A percentile compares a stretch with the other conserved stretches of the same genome.
These are phyloP conservation scores for Saccharum officinarum DNA, from an alignment of 176 grass and related monocot species.

Conservation along the genomic window DNA sequence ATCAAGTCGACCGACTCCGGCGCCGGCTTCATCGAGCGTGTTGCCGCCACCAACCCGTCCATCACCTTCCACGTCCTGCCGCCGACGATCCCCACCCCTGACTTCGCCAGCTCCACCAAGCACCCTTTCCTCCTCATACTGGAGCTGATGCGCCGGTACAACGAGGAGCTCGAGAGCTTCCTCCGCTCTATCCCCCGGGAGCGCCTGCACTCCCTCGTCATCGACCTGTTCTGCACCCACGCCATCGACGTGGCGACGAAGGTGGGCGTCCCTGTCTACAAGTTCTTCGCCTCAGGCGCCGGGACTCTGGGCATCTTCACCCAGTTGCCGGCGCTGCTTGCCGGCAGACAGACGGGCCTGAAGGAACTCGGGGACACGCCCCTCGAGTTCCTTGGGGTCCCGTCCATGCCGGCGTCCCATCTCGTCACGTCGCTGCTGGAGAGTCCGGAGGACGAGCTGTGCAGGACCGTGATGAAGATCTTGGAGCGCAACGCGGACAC, in stretches of 20 bases:
- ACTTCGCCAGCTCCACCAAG: neutral
- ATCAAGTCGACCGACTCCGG: too few species aligned
- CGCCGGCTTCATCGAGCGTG: too few species aligned
- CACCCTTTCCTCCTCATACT: constrained; percentile 11
- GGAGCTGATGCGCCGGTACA: neutral
- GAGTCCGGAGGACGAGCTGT: constrained; percentile 13
- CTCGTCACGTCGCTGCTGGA: neutral
- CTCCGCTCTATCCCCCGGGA: neutral
- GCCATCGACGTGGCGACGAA: constrained; percentile 16
- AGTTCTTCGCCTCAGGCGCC: neutral
- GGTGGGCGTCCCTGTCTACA: constrained; percentile 4
- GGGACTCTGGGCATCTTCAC: neutral
- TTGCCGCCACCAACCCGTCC: too few species aligned
- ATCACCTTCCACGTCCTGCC: too few species aligned
- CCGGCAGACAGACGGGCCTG: neutral
- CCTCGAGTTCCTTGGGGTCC: neutral
- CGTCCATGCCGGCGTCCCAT: constrained; percentile 18
- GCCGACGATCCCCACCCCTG: too few species aligned
- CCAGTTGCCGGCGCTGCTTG: neutral
- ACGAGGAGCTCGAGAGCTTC: constrained; percentile 30
- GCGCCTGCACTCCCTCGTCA: constrained; percentile 25
- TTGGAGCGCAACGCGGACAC: neutral
- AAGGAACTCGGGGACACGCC: constrained; percentile 20
- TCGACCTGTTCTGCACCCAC: constrained; percentile 20
- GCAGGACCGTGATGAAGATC: neutral